Conservation (phyloP, 441 rosid species). For the Gossypium lobatum region DNA sequence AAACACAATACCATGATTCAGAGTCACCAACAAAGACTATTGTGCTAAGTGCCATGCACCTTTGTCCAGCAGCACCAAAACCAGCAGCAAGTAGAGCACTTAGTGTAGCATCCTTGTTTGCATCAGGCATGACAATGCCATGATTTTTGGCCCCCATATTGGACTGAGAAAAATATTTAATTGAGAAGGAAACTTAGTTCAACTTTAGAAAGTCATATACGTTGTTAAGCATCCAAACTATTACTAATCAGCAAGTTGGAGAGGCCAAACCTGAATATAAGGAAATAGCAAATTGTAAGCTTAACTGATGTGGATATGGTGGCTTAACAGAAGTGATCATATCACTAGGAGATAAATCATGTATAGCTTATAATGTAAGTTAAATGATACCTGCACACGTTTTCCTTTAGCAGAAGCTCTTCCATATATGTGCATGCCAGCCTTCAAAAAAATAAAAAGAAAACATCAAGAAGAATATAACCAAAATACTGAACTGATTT, state of each 20-base stretch:
- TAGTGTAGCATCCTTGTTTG: constrained; percentile 64
- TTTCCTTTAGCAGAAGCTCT: constrained; percentile 90
- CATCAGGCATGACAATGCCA: constrained; percentile 81
- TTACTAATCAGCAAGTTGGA: constrained; percentile 1
- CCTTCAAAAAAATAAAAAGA: constrained; percentile 37
- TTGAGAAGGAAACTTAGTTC: constrained; percentile 16
- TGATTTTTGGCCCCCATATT: constrained; percentile 99
- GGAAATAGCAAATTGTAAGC: not conserved
- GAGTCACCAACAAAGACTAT: constrained; percentile 80
- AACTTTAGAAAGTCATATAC: not conserved
- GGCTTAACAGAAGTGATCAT: not conserved
- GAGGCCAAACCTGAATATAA: not conserved
- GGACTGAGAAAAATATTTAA: constrained; percentile 39
- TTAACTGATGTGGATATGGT: not conserved
- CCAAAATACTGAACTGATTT: not conserved
- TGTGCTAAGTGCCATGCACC: constrained; percentile 97
- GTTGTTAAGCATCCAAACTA: not conserved
- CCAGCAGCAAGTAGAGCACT: constrained; percentile 92
- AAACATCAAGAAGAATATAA: constrained; percentile 15
- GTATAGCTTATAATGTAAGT: constrained; percentile 1
- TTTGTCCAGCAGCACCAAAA: constrained; percentile 97
- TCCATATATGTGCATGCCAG: constrained; percentile 89
- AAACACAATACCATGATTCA: constrained; percentile 52
- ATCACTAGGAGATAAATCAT: not conserved
- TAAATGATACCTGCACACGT: constrained; percentile 70